Evolutionary conservation across 192 early-diverging fungal genomes (phyloP), one percentile per base, ranked within the genome.

Genomic region (Backusella westeae): DNA sequence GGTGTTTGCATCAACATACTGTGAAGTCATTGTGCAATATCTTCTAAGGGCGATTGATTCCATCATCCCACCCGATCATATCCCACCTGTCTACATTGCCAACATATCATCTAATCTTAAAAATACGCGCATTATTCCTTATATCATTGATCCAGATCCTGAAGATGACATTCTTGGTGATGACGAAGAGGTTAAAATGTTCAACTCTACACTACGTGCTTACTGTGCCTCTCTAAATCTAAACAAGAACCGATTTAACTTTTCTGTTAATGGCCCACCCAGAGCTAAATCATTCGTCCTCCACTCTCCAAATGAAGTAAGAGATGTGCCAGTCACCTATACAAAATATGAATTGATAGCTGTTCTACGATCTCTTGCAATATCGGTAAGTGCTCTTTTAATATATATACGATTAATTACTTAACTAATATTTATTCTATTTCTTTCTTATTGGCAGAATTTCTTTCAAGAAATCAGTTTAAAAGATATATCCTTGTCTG

Each of bases 221-320:
- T 78, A 82, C 32, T 82, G 81, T 34, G 81, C 81, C 14, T 72
- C 81, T 4, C 69, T 82, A 70, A 78, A 78, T 65, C 39, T 82
- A n/a, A 78, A 82, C 71, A 78, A 78, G 36, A 34, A 39, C 2
- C 53, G 81, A 1, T 72, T 78, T 42, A 36, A 66, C 0, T 78
- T 74, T 41, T 6, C 19, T 9, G 34, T 82, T 19, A 34, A 39
- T 72, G 77, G 74, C 17, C 32, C 29, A 15, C 4, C 46, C 38
- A 29, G 8, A 56, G 17, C 49, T 26, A 34, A 44, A 14, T 66
- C 68, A 17, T 53, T 82, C 42, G 35, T 23, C 7, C 38, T 82
- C 0, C 66, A 68, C 4, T 74, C 76, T 17, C 73, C 74, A 15
- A 65, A 78, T 29, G 73, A 78, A 41, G 49, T 78, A 14, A 72